Evolutionary conservation across 2,329 filamentous ascomycete genomes (phyloP).

Genomic region (Hypomyces rosellus): DNA sequence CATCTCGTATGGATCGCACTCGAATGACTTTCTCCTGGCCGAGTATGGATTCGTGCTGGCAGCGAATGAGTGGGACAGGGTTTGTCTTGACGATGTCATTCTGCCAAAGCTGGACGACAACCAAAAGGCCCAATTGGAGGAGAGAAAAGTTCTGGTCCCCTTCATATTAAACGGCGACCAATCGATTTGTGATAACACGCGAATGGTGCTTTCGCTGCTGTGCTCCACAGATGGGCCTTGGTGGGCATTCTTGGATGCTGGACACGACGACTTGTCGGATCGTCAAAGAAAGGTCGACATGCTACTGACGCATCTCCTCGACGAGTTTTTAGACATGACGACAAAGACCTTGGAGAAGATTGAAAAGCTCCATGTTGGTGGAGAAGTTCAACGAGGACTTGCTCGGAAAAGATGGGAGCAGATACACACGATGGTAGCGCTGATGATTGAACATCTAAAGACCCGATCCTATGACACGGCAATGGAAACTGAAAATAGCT

Average conservation of each 20-base stretch:
- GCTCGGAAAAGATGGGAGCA: not conserved
- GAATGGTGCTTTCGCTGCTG: not conserved
- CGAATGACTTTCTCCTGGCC: constrained; percentile 64
- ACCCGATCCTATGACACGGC: constrained; percentile 14
- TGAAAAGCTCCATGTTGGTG: not conserved
- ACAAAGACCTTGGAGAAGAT: not conserved
- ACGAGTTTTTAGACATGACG: not conserved
- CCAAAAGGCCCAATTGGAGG: constrained; percentile 37
- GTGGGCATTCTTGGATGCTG: not conserved
- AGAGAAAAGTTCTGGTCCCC: constrained; percentile 41
- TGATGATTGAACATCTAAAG: not conserved
- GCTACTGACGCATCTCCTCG: not conserved
- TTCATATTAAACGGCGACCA: constrained; percentile 33
- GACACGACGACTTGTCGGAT: not conserved
- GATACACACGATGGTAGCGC: not conserved
- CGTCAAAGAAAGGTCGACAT: not conserved
- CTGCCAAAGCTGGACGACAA: constrained; percentile 30
- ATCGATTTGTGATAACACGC: not conserved
- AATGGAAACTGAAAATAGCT: too few species aligned
- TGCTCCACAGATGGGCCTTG: not conserved
- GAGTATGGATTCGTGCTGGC: constrained; percentile 56
- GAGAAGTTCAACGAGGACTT: not conserved
- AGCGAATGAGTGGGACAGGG: constrained; percentile 44
- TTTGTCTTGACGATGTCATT: constrained; percentile 41
- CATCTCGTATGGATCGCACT: constrained; percentile 64